phyloP scores from a whole-genome alignment of 2,329 filamentous ascomycete species.

The Cladophialophora yegresii region DNA sequence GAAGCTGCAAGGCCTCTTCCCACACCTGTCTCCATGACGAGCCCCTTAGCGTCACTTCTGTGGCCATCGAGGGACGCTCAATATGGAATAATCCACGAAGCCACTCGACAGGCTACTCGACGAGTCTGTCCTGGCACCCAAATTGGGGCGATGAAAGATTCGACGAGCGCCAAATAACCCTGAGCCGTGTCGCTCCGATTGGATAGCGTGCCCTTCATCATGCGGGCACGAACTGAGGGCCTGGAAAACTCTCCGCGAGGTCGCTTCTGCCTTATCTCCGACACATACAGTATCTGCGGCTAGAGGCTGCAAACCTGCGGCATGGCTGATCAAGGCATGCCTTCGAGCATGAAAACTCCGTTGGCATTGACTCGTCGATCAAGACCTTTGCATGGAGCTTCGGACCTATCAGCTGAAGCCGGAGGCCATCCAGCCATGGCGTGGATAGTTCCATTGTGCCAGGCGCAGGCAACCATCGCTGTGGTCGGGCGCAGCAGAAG shows the following conservation, averaged over 20 bases:
- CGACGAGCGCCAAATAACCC: background rate
- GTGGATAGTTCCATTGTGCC: background rate
- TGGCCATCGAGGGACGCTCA: background rate
- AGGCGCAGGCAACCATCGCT: conserved; percentile 1
- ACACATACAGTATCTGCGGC: background rate
- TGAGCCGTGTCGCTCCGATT: background rate
- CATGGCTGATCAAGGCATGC: background rate
- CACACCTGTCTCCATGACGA: background rate
- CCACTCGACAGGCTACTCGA: background rate
- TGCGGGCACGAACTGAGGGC: background rate
- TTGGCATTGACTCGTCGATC: background rate
- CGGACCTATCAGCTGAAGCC: background rate
- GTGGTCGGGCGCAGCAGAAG: conserved; percentile 5
- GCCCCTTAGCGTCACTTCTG: background rate
- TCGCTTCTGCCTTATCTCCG: background rate
- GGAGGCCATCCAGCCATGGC: background rate
- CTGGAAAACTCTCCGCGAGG: background rate
- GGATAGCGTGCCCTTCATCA: background rate
- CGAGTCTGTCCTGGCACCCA: background rate
- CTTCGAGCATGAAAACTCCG: background rate
- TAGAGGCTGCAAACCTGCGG: background rate
- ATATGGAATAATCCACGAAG: background rate
- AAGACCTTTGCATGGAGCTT: background rate
- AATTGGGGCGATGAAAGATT: background rate
- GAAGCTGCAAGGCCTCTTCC: background rate